Evolutionary conservation across 257 asterid species (phyloP), one percentile per base, ranked within the genome.

Genomic region (Paulownia fortunei): DNA sequence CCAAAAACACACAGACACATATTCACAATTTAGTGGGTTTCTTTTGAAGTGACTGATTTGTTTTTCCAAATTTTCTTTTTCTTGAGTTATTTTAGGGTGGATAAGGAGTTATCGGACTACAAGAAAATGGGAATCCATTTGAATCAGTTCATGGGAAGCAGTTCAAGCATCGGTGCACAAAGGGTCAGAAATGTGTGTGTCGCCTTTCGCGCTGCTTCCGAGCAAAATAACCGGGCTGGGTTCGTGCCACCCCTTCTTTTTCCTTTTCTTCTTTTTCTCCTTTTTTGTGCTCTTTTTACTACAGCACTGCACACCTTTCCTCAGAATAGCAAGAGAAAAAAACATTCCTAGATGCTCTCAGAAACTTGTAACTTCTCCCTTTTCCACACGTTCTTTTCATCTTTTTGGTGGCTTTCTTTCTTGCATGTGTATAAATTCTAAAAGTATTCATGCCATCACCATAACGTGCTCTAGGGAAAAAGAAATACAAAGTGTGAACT

Each of bases 141-240:
- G 82, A 93, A 93, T 82, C 99, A 93, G 73, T 85, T 95, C 15
- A 90, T 89, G 83, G 99, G 99, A 16, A 93, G 98, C 86, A 95
- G 99, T 58, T 93, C 98, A 9, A 95, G 98, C 92, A 91, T 95
- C 51, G 99, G 99, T 26, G 99, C 99, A 2, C 92, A 89, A 65
- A 69, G 97, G 46, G 90, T 95, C 70, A 64, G 92, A 69, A 88
- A 84, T 67, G 96, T 93, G 0, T 95, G 97, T 71, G 89, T 89
- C 18, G 97, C 96, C 15, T 95, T 95, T 78, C 97, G 97, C 10
- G 91, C 96, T n/a, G 96, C 94, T 55, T 79, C 90, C 55, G 96
- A 90, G 27, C 92, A 82, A 19, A 83, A 81, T 41, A 89, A 89
- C 70, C 80, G 98, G 39, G 6, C 86, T 21, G 96, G 97, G 99